Conservation (phyloP, 2,329 filamentous ascomycete genomes). For the Calonectria naviculata region DNA sequence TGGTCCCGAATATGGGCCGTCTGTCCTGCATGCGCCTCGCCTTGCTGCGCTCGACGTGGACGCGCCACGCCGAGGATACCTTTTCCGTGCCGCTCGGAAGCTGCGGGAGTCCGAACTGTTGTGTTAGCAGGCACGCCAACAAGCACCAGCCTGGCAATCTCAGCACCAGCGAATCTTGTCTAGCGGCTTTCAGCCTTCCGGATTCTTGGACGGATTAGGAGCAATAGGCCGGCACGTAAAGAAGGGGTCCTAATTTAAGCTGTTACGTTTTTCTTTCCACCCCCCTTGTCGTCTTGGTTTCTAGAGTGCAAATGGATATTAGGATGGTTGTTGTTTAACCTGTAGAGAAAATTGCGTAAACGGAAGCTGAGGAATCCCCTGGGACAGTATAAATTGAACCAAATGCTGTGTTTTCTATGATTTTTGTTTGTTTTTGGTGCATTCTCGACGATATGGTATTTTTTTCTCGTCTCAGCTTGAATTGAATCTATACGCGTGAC, state of each 20-base stretch:
- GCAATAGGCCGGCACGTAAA: background rate
- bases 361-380: too few species aligned
- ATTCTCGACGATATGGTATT: too few species aligned
- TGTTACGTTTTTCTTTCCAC: too few species aligned
- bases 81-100: conserved; percentile 9
- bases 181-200: background rate
- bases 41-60: background rate
- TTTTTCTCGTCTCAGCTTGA: too few species aligned
- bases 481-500: too few species aligned
- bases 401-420: too few species aligned
- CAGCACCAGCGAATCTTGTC: background rate
- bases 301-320: too few species aligned
- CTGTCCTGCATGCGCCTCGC: conserved; percentile 6
- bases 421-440: too few species aligned
- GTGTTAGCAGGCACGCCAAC: conserved; percentile 1
- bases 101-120: conserved; percentile 3
- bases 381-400: too few species aligned
- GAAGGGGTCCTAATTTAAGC: background rate
- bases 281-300: too few species aligned
- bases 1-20: background rate
- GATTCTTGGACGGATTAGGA: background rate
- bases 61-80: background rate
- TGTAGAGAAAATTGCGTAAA: too few species aligned
- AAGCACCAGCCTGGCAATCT: background rate
- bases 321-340: too few species aligned